A percentile compares a stretch with the other conserved stretches of the same genome.
These are phyloP conservation scores for Podosphaera aphanis DNA, from an alignment of 2,329 filamentous ascomycete species.

Conservation along the genomic window DNA sequence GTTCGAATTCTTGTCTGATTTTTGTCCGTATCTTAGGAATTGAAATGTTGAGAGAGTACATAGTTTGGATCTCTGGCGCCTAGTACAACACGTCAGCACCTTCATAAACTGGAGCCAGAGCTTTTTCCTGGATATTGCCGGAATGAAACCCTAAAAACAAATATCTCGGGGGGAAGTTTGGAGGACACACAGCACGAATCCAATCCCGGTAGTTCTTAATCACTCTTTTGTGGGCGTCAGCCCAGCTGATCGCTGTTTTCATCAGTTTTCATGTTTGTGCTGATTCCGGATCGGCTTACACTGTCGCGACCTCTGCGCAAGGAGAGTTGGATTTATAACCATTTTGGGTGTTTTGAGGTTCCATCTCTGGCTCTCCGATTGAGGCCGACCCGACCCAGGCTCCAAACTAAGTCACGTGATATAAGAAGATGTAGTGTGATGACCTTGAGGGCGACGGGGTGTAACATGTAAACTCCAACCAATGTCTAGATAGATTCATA, in stretches of 20 bases:
- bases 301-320: slow-evolving; percentile 57
- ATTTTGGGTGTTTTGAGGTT: slow-evolving; percentile 20
- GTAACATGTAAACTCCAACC: too few species aligned
- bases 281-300: slow-evolving; percentile 29
- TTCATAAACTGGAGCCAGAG: too few species aligned
- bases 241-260: slow-evolving; percentile 57
- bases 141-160: too few species aligned
- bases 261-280: slow-evolving; percentile 27
- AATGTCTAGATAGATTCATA: too few species aligned
- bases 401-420: too few species aligned
- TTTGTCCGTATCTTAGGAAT: slow-evolving; percentile 75
- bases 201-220: slow-evolving; percentile 80
- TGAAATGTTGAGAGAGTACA: slow-evolving; percentile 85
- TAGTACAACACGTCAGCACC: slow-evolving; percentile 19
- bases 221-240: slow-evolving; percentile 69
- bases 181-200: slow-evolving; percentile 63
- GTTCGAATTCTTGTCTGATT: slow-evolving; percentile 90
- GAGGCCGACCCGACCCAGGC: too few species aligned
- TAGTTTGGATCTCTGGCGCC: slow-evolving; percentile 89
- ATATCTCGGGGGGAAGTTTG: background rate
- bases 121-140: too few species aligned
- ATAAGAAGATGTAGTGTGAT: too few species aligned
- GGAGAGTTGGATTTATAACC: slow-evolving; percentile 83
- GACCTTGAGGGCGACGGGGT: too few species aligned
- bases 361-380: too few species aligned